Evolutionary conservation across 208 protist genomes (phyloP).

Genomic region (Lotmaria passim): DNA sequence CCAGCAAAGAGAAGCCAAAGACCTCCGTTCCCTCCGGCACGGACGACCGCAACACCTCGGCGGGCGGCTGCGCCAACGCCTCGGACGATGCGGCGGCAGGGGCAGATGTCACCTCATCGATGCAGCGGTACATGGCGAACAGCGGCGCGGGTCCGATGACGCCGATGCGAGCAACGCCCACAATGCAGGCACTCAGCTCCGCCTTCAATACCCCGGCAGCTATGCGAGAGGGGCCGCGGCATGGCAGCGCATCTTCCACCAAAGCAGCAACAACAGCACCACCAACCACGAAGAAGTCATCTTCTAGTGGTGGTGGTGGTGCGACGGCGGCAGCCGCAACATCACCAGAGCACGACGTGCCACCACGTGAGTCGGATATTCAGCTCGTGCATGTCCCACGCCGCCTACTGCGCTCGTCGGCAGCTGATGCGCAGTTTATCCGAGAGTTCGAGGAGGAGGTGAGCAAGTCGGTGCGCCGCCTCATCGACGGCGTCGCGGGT

Average conservation of each 20-base stretch:
- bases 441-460: constrained; percentile 37
- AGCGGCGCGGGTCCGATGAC: constrained; percentile 5
- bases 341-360: not conserved
- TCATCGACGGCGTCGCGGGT: constrained; percentile 12
- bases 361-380: constrained; percentile 14
- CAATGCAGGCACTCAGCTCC: constrained; percentile 5
- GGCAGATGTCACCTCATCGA: constrained; percentile 2
- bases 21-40: not conserved
- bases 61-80: not conserved
- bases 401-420: constrained; percentile 24
- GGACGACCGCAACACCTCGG: not conserved
- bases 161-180: constrained; percentile 23
- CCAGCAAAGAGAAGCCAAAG: not conserved
- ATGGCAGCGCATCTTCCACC: not conserved
- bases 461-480: constrained; percentile 24
- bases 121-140: constrained; percentile 20
- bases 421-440: constrained; percentile 29
- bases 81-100: not conserved
- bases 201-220: constrained; percentile 17
- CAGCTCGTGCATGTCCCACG: constrained; percentile 32
- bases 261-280: constrained; percentile 1
- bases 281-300: not conserved
- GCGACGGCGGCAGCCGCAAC: not conserved
- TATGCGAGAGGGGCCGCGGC: constrained; percentile 17
- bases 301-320: too few relatives aligned